These are phyloP conservation scores for Apiotrichum akiyoshidainum DNA, from an alignment of 1,284 basidiomycete species.

Conservation along the genomic window DNA sequence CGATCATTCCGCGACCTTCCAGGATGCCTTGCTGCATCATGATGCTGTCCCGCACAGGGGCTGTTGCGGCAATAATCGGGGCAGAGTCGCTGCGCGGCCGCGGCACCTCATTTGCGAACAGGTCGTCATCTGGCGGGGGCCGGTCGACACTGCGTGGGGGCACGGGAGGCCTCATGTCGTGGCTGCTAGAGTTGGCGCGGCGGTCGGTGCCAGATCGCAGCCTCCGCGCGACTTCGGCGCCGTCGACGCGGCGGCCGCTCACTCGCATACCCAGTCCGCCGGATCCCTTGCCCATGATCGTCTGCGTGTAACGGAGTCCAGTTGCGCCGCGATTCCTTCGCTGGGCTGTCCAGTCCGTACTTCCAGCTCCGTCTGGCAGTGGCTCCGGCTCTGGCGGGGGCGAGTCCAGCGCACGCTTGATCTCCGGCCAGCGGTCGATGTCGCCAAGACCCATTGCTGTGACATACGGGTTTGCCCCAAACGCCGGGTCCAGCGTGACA, in stretches of 20 bases:
- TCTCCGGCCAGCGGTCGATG: constrained; percentile 74
- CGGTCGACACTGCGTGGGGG: constrained; percentile 17
- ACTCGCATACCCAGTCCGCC: constrained; percentile 69
- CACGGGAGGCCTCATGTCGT: constrained; percentile 13
- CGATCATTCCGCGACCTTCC: not conserved
- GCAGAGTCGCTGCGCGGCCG: constrained; percentile 43
- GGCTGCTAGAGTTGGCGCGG: constrained; percentile 26
- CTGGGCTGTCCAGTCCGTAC: constrained; percentile 5
- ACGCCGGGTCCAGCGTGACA: constrained; percentile 63
- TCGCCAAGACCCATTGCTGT: constrained; percentile 73
- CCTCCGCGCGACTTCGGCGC: not conserved
- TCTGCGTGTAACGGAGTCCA: constrained; percentile 74
- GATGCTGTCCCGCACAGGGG: constrained; percentile 22
- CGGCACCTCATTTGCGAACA: constrained; percentile 23
- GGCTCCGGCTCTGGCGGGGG: constrained; percentile 57
- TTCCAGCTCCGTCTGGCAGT: constrained; percentile 9
- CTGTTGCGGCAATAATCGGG: constrained; percentile 7
- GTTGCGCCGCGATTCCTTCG: constrained; percentile 48
- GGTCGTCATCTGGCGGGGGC: constrained; percentile 14
- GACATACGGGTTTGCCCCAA: constrained; percentile 75
- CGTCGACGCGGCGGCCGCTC: constrained; percentile 22
- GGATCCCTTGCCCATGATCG: constrained; percentile 66
- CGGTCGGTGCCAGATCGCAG: not conserved
- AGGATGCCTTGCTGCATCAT: too few relatives aligned
- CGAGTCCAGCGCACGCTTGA: constrained; percentile 55